Evolutionary conservation across 306 rosid species (phyloP), one percentile per base, ranked within the genome.

Genomic region (Lagenaria siceraria): DNA sequence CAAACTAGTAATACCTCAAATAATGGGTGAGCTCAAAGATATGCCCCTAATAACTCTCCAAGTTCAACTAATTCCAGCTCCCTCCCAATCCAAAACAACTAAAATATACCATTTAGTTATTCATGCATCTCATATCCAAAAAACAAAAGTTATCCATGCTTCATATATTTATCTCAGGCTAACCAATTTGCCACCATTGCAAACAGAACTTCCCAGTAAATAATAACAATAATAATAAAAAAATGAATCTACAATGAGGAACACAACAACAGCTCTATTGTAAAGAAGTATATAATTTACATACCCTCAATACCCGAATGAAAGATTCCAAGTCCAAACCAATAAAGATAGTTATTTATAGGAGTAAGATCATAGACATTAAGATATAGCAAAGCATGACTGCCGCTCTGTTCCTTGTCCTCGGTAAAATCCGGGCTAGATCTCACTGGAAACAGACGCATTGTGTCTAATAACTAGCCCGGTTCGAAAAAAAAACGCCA

Each of bases 221-320:
- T 3, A 46, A 46, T 46, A 46, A 46, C 17, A 46, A 3, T 13
- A 5, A 51, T 17, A 51, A 51, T 17, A 68, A 64, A 9, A 22
- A 78, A 78, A 70, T 46, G 52, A 31, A 56, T 31, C 24, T 17
- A 10, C 17, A 65, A 29, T 10, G 8, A 5, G 38, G 15, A 71
- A 33, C 55, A 51, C 58, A 71, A 48, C 24, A 71, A 71, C 25
- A 48, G 38, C 24, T 17, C 2, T 14, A 43, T 70, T 3, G 22
- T 49, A 8, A 17, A 40, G 43, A 61, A 51, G 35, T 52, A 42
- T 13, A 40, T 49, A 65, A 68, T 7, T 48, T 25, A 19, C 81
- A 59, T 84, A 92, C 99, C 99, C 88, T 96, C 91, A 31, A 96
- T 90, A n/a, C 98, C 98, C 0, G 99, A 96, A 83, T 96, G 99